Percentiles rank a stretch among this genome's conserved stretches.
phyloP scores from a whole-genome alignment of 169 alveolate species.

The Babesia sp. region DNA sequence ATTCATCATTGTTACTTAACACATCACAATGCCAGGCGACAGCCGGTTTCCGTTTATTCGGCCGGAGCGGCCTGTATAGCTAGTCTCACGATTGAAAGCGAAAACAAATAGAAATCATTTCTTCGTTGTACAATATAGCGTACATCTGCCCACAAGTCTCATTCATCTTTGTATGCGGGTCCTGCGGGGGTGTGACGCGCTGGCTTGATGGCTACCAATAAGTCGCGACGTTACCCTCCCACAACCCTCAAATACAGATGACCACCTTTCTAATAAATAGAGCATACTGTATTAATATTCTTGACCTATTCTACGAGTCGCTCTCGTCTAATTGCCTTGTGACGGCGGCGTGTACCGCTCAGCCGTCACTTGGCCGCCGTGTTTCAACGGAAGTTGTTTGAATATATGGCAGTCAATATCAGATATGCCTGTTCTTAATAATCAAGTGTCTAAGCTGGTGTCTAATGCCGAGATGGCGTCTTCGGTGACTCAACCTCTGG shows the following conservation, averaged over 20 bases:
- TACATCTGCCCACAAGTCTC: background rate
- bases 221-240: background rate
- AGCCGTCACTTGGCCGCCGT: slow-evolving; percentile 6
- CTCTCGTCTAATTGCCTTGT: background rate
- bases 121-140: background rate
- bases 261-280: background rate
- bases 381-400: background rate
- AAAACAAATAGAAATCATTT: background rate
- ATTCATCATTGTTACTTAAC: background rate
- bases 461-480: background rate
- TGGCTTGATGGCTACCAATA: background rate
- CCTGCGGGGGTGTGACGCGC: background rate
- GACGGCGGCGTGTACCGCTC: background rate
- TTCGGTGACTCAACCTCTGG: slow-evolving; percentile 11
- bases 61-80: background rate
- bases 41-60: background rate
- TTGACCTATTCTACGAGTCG: background rate
- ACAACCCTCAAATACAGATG: background rate
- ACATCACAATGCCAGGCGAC: background rate
- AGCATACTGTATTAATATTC: background rate
- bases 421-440: background rate
- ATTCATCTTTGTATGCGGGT: background rate
- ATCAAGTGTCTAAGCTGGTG: background rate
- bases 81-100: background rate
- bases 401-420: background rate